phyloP scores from a whole-genome alignment of 305 asterid species.

The Andrographis paniculata region DNA sequence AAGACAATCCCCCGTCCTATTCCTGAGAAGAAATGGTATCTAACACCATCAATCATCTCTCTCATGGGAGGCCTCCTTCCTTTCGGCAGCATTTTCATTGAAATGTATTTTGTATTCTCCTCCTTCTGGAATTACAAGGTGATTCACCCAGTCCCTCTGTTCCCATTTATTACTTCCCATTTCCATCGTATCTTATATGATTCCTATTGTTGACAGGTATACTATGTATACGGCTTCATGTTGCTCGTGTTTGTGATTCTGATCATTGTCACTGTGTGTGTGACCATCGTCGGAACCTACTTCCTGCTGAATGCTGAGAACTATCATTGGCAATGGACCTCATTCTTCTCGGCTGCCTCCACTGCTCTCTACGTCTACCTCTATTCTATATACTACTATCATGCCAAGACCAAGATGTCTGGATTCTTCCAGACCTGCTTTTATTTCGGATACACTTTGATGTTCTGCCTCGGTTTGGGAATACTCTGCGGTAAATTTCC shows the following conservation, averaged over 20 bases:
- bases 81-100: conserved; percentile 69
- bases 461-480: too few relatives aligned
- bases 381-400: conserved; percentile 58
- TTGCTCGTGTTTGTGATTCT: conserved; percentile 67
- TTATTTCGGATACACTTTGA: too few relatives aligned
- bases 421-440: conserved; percentile 73
- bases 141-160: too few relatives aligned
- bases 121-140: conserved; percentile 88
- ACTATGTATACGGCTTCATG: conserved; percentile 78
- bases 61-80: conserved; percentile 78
- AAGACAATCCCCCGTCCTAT: conserved; percentile 81
- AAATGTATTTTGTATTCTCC: conserved; percentile 69
- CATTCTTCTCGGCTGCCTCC: conserved; percentile 67
- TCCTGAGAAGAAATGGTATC: conserved; percentile 82
- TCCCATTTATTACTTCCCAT: not conserved
- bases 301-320: conserved; percentile 75
- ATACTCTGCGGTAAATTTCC: too few relatives aligned
- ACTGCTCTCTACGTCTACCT: conserved; percentile 66
- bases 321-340: conserved; percentile 85
- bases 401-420: conserved; percentile 64
- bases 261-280: conserved; percentile 67
- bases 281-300: conserved; percentile 73
- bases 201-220: conserved; percentile 38
- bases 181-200: not conserved
- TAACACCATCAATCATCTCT: conserved; percentile 52